Evolutionary conservation across 1,284 basidiomycete species (phyloP).

Genomic region (Afroboletus lepidellus): DNA sequence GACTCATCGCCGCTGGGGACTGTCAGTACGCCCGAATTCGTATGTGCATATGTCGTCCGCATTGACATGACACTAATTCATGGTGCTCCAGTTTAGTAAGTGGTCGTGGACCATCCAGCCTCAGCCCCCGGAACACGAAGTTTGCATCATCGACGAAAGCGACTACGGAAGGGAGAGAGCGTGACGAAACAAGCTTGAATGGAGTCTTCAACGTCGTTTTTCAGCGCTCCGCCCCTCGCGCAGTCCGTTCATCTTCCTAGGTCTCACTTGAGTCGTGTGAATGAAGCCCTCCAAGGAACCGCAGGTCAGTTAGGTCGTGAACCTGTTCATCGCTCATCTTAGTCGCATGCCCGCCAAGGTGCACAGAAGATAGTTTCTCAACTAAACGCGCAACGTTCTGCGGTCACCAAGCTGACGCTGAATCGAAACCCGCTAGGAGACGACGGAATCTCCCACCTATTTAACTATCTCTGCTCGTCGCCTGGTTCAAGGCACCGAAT

Average conservation of each 20-base stretch:
- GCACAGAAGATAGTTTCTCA: conserved; percentile 49
- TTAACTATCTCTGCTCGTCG: conserved; percentile 52
- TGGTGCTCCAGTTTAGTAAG: too few relatives aligned
- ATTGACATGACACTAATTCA: too few relatives aligned
- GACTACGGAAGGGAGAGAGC: neutral
- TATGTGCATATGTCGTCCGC: too few relatives aligned
- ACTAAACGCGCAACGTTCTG: conserved; percentile 39
- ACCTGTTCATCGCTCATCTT: neutral
- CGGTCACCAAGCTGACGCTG: conserved; percentile 51
- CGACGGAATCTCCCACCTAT: conserved; percentile 55
- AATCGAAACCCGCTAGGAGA: conserved; percentile 60
- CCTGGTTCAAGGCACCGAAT: conserved; percentile 43
- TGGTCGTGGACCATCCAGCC: too few relatives aligned
- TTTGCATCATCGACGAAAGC: neutral
- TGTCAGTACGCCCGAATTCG: too few relatives aligned
- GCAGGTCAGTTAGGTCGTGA: conserved; percentile 13
- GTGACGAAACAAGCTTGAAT: conserved; percentile 4
- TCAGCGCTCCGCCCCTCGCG: neutral
- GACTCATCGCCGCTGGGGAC: neutral
- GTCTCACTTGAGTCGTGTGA: conserved; percentile 17
- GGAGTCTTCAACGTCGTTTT: conserved; percentile 6
- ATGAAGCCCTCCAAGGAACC: conserved; percentile 24
- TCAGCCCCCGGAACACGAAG: neutral
- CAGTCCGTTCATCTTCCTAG: conserved; percentile 17
- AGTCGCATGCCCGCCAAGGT: conserved; percentile 15